Evolutionary conservation across 495 filamentous ascomycete species (phyloP), one percentile per base, ranked within the genome.

Genomic region (Xylaria scruposa): DNA sequence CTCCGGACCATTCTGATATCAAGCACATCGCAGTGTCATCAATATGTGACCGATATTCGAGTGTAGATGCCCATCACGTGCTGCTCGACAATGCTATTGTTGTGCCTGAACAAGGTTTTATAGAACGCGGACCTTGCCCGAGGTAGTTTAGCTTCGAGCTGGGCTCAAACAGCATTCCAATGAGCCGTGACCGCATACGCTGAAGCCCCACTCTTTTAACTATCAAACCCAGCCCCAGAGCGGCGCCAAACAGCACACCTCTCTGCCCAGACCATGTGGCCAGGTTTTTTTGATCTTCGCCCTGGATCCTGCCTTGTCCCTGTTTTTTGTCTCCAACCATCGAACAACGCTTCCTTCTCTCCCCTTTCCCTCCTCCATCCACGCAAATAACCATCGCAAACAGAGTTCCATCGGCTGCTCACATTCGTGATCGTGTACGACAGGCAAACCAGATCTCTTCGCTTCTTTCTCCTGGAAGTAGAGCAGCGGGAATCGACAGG

Each of bases 381-480:
- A 40, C 56, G 6, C 67, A 70, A 60, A 24, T 36, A 70, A 61
- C 29, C 44, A 53, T 62, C 58, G 58, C 67, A 69, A 69, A 61
- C 67, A 58, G 42, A 26, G 17, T 46, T 21, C 24, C 24, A 59
- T 69, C 67, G 17, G 38, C 31, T 61, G 9, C 68, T 49, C 21
- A 19, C 46, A 40, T 54, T 67, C 36, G 70, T 71, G 70, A 71
- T 40, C 49, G 70, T 66, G 62, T 53, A 60, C 62, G 24, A 31
- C 62, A 40, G 36, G 65, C 49, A 67, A 61, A 42, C 51, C 49
- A 13, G 10, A 9, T 26, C 12, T 29, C 61, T 21, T 19, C 67
- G 7, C 33, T 42, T 63, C 33, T 31, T 56, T 36, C 13, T 47
- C 40, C 13, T 13, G 19, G 51, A 51, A 59, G 62, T 66, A 66